Evolutionary conservation across 805 yeast species (phyloP).

Genomic region (Ogataea philodendri): DNA sequence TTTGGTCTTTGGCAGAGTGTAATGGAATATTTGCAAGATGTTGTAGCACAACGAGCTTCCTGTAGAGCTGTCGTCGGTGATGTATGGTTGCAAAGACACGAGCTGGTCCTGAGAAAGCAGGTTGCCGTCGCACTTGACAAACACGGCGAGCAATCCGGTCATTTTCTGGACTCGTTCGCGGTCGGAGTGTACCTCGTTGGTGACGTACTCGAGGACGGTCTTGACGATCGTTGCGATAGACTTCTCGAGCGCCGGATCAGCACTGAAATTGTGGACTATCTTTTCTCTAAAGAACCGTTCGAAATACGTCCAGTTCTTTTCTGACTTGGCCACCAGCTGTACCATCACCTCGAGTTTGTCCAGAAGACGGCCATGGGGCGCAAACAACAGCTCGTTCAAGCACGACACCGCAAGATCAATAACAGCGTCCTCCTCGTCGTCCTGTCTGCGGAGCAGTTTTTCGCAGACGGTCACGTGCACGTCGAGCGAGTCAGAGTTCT

Average conservation of each 20-base stretch:
- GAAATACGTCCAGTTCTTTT: constrained; percentile 43
- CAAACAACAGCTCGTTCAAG: constrained; percentile 41
- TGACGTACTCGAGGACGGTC: constrained; percentile 35
- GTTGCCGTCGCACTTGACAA: constrained; percentile 51
- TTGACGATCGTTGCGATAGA: constrained; percentile 36
- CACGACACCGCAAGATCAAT: constrained; percentile 40
- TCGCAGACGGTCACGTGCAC: constrained; percentile 45
- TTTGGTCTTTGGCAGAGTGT: constrained; percentile 43
- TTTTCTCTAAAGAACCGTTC: constrained; percentile 47
- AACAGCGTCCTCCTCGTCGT: constrained; percentile 68
- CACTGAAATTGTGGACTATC: constrained; percentile 36
- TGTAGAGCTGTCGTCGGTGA: constrained; percentile 47
- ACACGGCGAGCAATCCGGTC: constrained; percentile 52
- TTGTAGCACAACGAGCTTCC: constrained; percentile 44
- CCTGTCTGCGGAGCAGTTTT: constrained; percentile 51
- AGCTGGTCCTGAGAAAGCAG: constrained; percentile 68
- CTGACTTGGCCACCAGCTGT: constrained; percentile 37
- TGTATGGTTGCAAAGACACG: constrained; percentile 59
- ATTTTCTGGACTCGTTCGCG: constrained; percentile 32
- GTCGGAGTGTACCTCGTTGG: constrained; percentile 35
- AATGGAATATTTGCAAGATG: constrained; percentile 53
- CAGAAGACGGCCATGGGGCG: background rate
- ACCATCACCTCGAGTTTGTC: constrained; percentile 36
- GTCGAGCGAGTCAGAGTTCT: constrained; percentile 29
- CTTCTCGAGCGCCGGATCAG: constrained; percentile 15